Conservation (phyloP, 306 rosid genomes). For the Malus fusca region DNA sequence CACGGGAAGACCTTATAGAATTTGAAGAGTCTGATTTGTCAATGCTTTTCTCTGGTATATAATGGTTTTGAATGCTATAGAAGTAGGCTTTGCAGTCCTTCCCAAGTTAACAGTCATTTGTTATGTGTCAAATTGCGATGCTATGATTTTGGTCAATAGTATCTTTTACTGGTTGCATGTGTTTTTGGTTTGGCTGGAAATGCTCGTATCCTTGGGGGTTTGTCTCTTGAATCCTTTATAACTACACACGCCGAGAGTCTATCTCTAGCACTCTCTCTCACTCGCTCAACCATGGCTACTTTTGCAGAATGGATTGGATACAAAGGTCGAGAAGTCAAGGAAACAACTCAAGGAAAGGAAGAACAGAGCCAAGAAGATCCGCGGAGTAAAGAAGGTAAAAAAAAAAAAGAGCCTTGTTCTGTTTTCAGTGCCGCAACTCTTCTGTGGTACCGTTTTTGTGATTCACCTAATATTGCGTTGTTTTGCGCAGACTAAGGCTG, state of each 20-base stretch:
- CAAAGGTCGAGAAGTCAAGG: constrained; percentile 70
- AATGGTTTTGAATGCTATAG: background rate
- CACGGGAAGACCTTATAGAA: background rate
- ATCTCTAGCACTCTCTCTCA: background rate
- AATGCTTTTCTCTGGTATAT: background rate
- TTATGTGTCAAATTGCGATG: background rate
- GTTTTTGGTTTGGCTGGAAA: background rate
- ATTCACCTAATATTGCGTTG: background rate
- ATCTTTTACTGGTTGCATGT: background rate
- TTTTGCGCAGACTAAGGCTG: constrained; percentile 55
- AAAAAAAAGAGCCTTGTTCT: background rate
- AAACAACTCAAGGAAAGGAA: constrained; percentile 83
- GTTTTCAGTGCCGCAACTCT: background rate
- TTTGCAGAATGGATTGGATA: constrained; percentile 68
- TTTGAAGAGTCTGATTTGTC: background rate
- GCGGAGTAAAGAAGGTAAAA: constrained; percentile 77
- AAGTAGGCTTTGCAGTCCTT: background rate
- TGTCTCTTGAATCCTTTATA: background rate
- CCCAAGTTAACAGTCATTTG: background rate
- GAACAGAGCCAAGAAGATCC: constrained; percentile 73
- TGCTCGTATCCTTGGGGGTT: background rate
- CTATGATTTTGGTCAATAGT: background rate
- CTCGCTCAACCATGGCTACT: background rate
- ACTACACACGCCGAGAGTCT: too few species aligned
- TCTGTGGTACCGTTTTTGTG: background rate